Conservation (phyloP, 768 basidiomycete species). For the Hygrocybe coccinea region DNA sequence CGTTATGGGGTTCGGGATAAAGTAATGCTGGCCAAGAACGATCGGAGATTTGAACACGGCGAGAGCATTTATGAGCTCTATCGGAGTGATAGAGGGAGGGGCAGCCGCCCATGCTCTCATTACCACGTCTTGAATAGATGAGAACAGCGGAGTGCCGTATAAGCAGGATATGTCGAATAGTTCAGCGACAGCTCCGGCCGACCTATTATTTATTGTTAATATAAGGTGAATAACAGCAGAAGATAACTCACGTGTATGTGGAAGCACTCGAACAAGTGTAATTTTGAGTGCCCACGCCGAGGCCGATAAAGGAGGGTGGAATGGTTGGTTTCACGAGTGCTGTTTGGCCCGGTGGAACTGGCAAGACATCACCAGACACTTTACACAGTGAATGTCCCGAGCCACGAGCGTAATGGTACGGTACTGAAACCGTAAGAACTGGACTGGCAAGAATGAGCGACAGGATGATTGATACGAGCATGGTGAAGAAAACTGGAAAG, state of each 20-base stretch:
- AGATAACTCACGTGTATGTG: slow-evolving; percentile 40
- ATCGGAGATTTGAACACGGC: slow-evolving; percentile 9
- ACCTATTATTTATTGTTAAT: slow-evolving; percentile 24
- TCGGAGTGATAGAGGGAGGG: slow-evolving; percentile 13
- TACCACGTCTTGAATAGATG: slow-evolving; percentile 40
- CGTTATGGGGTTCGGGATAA: slow-evolving; percentile 42
- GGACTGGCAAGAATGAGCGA: slow-evolving; percentile 1
- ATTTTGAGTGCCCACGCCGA: slow-evolving; percentile 51
- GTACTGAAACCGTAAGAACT: too few species aligned
- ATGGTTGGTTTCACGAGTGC: slow-evolving; percentile 33
- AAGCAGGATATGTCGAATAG: slow-evolving; percentile 55
- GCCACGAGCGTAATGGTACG: background rate
- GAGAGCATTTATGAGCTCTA: slow-evolving; percentile 17
- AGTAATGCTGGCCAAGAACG: slow-evolving; percentile 53
- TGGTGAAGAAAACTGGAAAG: background rate
- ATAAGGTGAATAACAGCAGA: background rate
- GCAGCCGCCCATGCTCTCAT: slow-evolving; percentile 23
- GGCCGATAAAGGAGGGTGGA: slow-evolving; percentile 37
- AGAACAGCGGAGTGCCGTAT: slow-evolving; percentile 33
- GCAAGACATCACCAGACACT: slow-evolving; percentile 20
- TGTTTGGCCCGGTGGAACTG: slow-evolving; percentile 23
- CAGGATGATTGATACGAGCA: background rate
- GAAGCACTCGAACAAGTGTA: slow-evolving; percentile 46
- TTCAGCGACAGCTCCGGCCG: slow-evolving; percentile 46
- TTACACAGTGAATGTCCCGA: slow-evolving; percentile 14